Evolutionary conservation across 1,284 basidiomycete species (phyloP), one percentile per base, ranked within the genome.

Genomic region (Rhodofomes roseus): DNA sequence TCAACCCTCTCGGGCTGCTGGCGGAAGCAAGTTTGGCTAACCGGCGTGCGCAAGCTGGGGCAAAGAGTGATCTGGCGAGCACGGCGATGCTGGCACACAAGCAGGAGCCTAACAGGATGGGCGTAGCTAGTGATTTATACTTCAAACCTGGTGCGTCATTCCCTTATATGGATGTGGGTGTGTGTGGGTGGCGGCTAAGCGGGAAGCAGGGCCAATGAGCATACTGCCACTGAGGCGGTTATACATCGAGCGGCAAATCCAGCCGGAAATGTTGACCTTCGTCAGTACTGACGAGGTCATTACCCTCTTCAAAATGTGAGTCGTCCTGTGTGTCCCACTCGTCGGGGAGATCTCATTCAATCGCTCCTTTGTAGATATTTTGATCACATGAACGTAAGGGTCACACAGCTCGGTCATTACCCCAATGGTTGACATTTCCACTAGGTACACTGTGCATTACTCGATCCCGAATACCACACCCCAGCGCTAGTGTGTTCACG

Each of bases 21-120:
- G 95, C 93, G 0, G 95, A 97, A 73, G 93, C 95, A 0, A 94
- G 91, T 69, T 76, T 97, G 20, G 92, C 93, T 7, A 96, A 96
- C 69, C 85, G 91, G 0, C 82, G 86, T 39, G 84, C 84, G 1
- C 73, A 76, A 53, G 70, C 72, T 3, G 66, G 68, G 22, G 56
- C 68, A 14, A 63, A 70, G 54, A 60, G 68, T 4, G 61, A 61
- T 4, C 50, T 54, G 22, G 44, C 55, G 12, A 57, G 55, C 18
- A 60, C 60, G 4, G 60, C 57, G 12, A 52, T 61, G 54, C 29
- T 58, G n/a, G 41, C 53, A 25, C 36, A 40, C 29, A 54, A 37
- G 16, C 27, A 57, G 31, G 60, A 65, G 52, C 53, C 63, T 34
- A 78, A 71, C 43, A 83, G 82, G 63, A 69, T 95, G 20, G 95